Base-by-base conservation (phyloP, 1,284 basidiomycete genomes). In the Moesziomyces sp. region DNA sequence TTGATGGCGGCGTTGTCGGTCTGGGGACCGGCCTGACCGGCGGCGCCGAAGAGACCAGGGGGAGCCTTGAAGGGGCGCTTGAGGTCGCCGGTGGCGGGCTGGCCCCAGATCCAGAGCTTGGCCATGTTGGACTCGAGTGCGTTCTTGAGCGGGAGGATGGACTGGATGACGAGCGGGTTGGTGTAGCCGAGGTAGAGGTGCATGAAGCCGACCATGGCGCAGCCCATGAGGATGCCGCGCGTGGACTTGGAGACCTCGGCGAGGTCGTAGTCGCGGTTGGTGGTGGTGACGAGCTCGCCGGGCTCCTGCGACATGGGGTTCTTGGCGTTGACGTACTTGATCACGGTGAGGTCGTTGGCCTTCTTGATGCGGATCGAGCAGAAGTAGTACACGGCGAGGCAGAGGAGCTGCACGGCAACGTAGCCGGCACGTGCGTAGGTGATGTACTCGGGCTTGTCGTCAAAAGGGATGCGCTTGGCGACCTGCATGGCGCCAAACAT, bases 291-390 rank as follows among this genome's bases (percentile, higher is more conserved):
- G 8, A 96, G 88, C 82, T 91, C 89, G 45, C 91, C 91, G 23
- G 90, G 88, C 62, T 92, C 91, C 70, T 89, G 85, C 19, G 89
- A 88, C 80, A 81, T 81, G 51, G 81, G 76, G 54, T 62, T 76
- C 58, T 83, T 85, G 19, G 88, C 87, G 74, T 87, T 86, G 53
- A 87, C 86, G 79, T 96, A 98, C 88, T 97, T 98, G 80, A 98
- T 87, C 40, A 97, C 93, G 3, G 93, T 94, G 84, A 92, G 89
- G 86, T 98, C 96, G 84, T 98, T 98, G 89, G 94, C 95, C 79
- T 88, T 87, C 88, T 93, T 94, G 86, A 97, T 68, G 38, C 73
- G 68, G 24, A 74, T 89, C 87, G 81, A 88, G 84, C 18, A 91
- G 77, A 88, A 92, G 87, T 92, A 94, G 87, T 93, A 95, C 38